Evolutionary conservation across 345 rosid species (phyloP).

Genomic region (Crucihimalaya himalaica): DNA sequence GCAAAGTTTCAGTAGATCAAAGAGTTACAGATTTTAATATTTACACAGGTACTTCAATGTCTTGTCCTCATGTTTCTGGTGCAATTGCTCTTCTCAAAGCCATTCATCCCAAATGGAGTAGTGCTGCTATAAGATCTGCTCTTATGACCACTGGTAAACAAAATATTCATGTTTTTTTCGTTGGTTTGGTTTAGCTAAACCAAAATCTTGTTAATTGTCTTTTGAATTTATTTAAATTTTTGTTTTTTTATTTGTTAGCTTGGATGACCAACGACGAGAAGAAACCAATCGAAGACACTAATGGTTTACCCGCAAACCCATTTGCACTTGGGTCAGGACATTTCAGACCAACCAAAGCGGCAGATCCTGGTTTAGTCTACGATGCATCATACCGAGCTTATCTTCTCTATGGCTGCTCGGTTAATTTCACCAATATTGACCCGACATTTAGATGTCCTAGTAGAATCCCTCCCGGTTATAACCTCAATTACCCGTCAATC

Average conservation of each 20-base stretch:
- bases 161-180: background rate
- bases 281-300: conserved; percentile 46
- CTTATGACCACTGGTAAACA: conserved; percentile 45
- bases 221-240: background rate
- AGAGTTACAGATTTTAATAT: conserved; percentile 52
- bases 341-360: conserved; percentile 58
- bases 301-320: conserved; percentile 53
- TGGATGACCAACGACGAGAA: conserved; percentile 50
- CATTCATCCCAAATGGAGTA: conserved; percentile 77
- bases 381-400: conserved; percentile 64
- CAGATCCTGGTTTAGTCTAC: conserved; percentile 83
- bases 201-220: background rate
- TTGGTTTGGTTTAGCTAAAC: background rate
- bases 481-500: conserved; percentile 74
- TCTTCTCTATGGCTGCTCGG: conserved; percentile 58
- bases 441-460: conserved; percentile 50
- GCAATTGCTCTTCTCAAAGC: conserved; percentile 73
- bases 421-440: conserved; percentile 22
- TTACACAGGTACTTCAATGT: conserved; percentile 84
- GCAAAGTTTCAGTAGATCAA: conserved; percentile 47
- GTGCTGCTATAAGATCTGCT: conserved; percentile 87
- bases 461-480: conserved; percentile 33
- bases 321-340: conserved; percentile 73
- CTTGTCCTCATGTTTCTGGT: conserved; percentile 89
- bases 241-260: conserved; percentile 44